Evolutionary conservation across 768 basidiomycete species (phyloP), one percentile per base, ranked within the genome.

Genomic region (Terana coerulea): DNA sequence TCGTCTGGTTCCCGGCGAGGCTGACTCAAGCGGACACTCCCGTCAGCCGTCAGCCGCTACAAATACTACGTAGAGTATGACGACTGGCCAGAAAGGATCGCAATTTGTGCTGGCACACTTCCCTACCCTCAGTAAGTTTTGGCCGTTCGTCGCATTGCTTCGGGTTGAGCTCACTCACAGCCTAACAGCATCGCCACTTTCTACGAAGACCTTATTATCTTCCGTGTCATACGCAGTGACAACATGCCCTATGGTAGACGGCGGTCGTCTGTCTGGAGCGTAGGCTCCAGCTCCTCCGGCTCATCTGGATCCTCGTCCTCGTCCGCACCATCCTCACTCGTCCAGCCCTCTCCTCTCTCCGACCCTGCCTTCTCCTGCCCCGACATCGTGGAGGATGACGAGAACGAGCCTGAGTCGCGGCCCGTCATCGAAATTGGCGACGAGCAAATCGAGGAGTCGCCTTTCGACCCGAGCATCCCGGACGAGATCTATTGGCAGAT

Each of bases 381-480:
- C 22, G 43, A 46, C 40, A 49, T 47, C 31, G 31, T 28, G 21
- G 46, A 49, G 28, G 34, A 24, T 31, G 40, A 26, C 30, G 47
- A 35, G 12, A 39, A 46, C 41, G 36, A 47, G 12, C 41, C 39
- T 10, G 47, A 42, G 24, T 29, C 14, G 14, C 43, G 29, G 24
- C 52, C 52, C 12, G 22, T 17, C 15, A 47, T 55, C 49, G 17
- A 12, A 2, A 55, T 55, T 30, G 35, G 49, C 21, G 47, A 41
- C 25, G 53, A 42, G 33, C 34, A 43, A n/a, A 24, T 50, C 9
- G 53, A 55, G 35, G 54, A 55, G 35, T 17, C 35, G 21, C 54
- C 54, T 19, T 55, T 55, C 54, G 54, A 55, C 49, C 54, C 54
- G 22, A 47, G 47, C 28, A 21, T 49, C 33, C 28, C 47, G 2